Conservation (phyloP, 768 basidiomycete genomes). For the Leccinum variicolor region DNA sequence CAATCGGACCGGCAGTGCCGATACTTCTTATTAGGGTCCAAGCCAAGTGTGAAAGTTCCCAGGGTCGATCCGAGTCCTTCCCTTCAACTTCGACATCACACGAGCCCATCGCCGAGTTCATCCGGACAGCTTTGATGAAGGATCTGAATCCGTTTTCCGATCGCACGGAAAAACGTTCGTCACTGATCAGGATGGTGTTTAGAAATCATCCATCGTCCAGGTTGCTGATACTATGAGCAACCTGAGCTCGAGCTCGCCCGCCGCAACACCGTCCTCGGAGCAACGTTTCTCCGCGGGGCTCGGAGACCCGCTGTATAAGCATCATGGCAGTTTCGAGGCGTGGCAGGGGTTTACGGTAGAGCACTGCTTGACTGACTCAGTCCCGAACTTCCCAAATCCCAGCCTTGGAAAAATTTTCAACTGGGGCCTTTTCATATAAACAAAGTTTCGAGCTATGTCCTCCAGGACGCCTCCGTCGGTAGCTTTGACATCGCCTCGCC, state of each 20-base stretch:
- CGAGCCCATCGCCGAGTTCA: background rate
- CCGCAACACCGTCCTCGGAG: background rate
- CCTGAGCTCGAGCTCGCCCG: background rate
- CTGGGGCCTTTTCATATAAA: background rate
- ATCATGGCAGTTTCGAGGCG: background rate
- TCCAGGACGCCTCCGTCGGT: background rate
- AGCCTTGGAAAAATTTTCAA: background rate
- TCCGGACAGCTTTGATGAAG: too few relatives aligned
- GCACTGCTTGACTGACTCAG: background rate
- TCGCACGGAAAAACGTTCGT: background rate
- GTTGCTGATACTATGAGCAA: background rate
- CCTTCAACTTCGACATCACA: background rate
- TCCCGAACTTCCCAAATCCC: background rate
- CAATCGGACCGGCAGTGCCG: background rate
- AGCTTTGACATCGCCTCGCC: background rate
- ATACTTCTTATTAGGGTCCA: background rate
- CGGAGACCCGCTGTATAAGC: background rate
- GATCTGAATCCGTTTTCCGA: background rate
- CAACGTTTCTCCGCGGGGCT: background rate
- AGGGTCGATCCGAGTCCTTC: background rate
- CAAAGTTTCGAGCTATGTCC: background rate
- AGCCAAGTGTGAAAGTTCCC: background rate
- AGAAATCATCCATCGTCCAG: background rate
- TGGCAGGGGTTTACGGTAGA: background rate
- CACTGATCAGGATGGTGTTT: background rate